Conservation (phyloP, 257 asterid species). For the Cruciata laevipes region DNA sequence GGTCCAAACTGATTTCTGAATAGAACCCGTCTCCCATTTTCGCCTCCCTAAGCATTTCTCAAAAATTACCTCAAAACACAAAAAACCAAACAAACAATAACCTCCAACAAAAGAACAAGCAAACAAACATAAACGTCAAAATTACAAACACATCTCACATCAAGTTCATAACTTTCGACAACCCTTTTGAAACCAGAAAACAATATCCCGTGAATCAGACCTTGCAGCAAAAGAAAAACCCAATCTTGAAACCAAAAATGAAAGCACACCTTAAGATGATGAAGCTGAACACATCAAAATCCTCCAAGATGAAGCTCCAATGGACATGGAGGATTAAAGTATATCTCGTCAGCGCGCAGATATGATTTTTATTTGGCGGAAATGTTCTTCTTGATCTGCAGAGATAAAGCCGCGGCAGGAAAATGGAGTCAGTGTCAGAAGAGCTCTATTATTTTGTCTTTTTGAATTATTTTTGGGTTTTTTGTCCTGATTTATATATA, state of each 20-base stretch:
- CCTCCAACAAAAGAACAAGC: background rate
- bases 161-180: background rate
- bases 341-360: constrained; percentile 29
- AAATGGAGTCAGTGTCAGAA: constrained; percentile 52
- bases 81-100: constrained; percentile 18
- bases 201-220: background rate
- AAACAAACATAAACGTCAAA: constrained; percentile 16
- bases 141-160: constrained; percentile 7
- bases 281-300: constrained; percentile 3
- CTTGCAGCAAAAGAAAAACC: background rate
- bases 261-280: background rate
- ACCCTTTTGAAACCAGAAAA: background rate
- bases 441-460: constrained; percentile 30
- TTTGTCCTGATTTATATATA: constrained; percentile 5
- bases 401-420: constrained; percentile 46
- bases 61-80: background rate
- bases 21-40: constrained; percentile 73
- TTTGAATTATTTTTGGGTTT: constrained; percentile 17
- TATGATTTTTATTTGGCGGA: constrained; percentile 13
- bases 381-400: constrained; percentile 34
- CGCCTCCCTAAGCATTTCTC: constrained; percentile 14
- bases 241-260: background rate
- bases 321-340: constrained; percentile 8
- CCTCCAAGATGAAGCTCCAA: constrained; percentile 8
- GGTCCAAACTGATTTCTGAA: constrained; percentile 60